Evolutionary conservation across 768 basidiomycete genomes (phyloP).

Genomic region (Astraeus odoratus): DNA sequence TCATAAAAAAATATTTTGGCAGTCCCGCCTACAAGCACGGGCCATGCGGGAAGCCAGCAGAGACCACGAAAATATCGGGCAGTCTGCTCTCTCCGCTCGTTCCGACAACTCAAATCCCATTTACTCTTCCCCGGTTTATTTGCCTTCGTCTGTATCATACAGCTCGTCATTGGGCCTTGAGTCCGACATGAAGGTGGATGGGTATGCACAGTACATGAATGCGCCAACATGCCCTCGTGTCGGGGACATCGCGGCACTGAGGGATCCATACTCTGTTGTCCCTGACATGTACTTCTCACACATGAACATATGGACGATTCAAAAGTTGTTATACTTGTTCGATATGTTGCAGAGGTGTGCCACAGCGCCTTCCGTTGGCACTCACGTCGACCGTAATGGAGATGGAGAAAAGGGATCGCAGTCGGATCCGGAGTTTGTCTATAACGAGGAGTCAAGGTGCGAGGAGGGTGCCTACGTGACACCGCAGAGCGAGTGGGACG

Average conservation of each 20-base stretch:
- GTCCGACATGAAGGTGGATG: constrained; percentile 17
- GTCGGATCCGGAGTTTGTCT: too few relatives aligned
- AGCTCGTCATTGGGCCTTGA: constrained; percentile 25
- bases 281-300: constrained; percentile 54
- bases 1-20: constrained; percentile 60
- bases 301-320: constrained; percentile 58
- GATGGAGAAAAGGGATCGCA: constrained; percentile 3
- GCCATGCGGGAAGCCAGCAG: constrained; percentile 26
- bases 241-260: constrained; percentile 53
- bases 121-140: too few relatives aligned
- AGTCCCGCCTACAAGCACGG: constrained; percentile 47
- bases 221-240: constrained; percentile 46
- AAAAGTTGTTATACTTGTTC: constrained; percentile 58
- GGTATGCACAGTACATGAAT: constrained; percentile 12
- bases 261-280: constrained; percentile 49
- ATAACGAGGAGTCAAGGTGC: too few relatives aligned
- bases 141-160: too few relatives aligned
- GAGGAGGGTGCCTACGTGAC: too few relatives aligned
- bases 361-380: background rate
- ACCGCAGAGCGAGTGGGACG: constrained; percentile 9
- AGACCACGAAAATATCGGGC: constrained; percentile 3
- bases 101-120: too few relatives aligned
- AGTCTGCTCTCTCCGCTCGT: constrained; percentile 15
- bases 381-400: constrained; percentile 10
- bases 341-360: constrained; percentile 40